Base-by-base conservation (phyloP, 2,329 filamentous ascomycete genomes). In the Epichloe glyceriae region DNA sequence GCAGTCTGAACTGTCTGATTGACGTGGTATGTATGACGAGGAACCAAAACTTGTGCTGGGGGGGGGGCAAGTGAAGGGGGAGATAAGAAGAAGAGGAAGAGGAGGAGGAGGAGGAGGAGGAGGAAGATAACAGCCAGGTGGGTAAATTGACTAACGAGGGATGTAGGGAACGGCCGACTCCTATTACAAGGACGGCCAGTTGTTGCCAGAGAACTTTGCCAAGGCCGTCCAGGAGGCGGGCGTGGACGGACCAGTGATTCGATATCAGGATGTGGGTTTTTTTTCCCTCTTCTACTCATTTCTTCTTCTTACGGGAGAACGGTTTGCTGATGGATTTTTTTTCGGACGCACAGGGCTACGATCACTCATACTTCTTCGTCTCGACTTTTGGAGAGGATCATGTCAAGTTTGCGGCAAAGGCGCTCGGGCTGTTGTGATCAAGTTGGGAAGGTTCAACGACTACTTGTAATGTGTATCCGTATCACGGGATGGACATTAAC, bases 281-380 rank as follows among this genome's bases (percentile, higher is more conserved):
- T 33, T 33, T n/a, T 14, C n/a, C n/a, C 1, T 22, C 19, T 15
- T 33, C 11, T 19, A 5, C n/a, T 5, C 4, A 30, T 20, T 15
- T 30, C 20, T 8, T 8, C 3, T 30, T 30, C 26, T 11, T 10
- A 11, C 26, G 8, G 3, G 8, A 30, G 3, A 30, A 10, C 26
- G 26, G 26, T 10, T 30, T 30, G 26, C 17, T 33, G 5, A 42
- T 30, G 11, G 2, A 3, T 11, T 14, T n/a, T 14, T n/a, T 34
- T n/a, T 14, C n/a, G 15, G n/a, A 5, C 5, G 17, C 5, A 5
- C 63, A 86, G 71, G 89, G 83, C 55, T 97, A 98, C 64, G 93
- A 98, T 67, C 93, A 98, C 71, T 95, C 88, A 55, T 98, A 98
- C 73, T 98, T 82, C 70, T 96, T 95, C 70, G 94, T 98, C 74